A percentile compares a stretch with the other conserved stretches of the same genome.
These are phyloP conservation scores for Coemansia sp. DNA, from an alignment of 192 early-diverging fungal species.

Conservation along the genomic window DNA sequence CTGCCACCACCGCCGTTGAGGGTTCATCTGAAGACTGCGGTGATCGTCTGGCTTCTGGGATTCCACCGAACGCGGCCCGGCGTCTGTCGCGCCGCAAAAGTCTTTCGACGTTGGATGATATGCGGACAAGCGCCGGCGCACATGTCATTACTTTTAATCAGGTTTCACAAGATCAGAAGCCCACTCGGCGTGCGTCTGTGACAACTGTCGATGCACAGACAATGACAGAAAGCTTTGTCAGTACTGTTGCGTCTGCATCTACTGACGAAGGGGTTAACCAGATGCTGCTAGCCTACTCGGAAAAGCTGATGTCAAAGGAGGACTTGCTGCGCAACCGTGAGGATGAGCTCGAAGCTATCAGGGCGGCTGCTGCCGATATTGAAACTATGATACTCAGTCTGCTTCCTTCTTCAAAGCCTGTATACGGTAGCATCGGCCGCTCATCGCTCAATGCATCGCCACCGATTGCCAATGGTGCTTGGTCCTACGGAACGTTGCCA, in stretches of 20 bases:
- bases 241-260: slow-evolving; percentile 1
- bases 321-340: slow-evolving; percentile 46
- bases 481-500: not conserved
- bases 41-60: not conserved
- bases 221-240: slow-evolving; percentile 15
- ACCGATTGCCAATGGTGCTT: not conserved
- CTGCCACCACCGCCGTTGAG: slow-evolving; percentile 17
- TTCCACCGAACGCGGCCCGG: not conserved
- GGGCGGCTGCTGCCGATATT: slow-evolving; percentile 11
- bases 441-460: slow-evolving; percentile 13
- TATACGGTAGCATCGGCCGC: slow-evolving; percentile 4
- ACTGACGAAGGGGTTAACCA: slow-evolving; percentile 19
- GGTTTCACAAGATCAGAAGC: not conserved
- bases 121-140: not conserved
- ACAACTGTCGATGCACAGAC: slow-evolving; percentile 24
- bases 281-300: slow-evolving; percentile 44
- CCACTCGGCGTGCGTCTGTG: not conserved
- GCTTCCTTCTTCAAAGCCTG: slow-evolving; percentile 10
- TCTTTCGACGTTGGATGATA: slow-evolving; percentile 6
- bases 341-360: slow-evolving; percentile 43
- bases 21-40: not conserved
- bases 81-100: slow-evolving; percentile 15
- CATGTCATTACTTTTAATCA: not conserved
- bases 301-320: slow-evolving; percentile 49
- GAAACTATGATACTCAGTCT: slow-evolving; percentile 15